Evolutionary conservation across 768 basidiomycete species (phyloP).

Genomic region (Goffeauzyma gilvescens): DNA sequence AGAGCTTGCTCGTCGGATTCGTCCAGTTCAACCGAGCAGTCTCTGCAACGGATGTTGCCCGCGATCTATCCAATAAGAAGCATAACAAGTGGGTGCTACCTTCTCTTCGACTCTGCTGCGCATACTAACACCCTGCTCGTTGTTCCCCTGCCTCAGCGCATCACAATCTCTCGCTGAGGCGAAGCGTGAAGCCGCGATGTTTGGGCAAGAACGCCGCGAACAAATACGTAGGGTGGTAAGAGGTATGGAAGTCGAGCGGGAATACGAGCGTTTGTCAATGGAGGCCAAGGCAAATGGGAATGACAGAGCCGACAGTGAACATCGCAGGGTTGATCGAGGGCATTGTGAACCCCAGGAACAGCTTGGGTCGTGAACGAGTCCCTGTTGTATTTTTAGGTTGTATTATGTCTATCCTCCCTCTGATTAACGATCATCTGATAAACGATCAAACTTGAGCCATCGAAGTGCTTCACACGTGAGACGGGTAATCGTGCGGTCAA

Average conservation of each 20-base stretch:
- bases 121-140: not conserved
- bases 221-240: slow-evolving; percentile 23
- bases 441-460: no score
- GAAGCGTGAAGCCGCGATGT: slow-evolving; percentile 23
- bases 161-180: slow-evolving; percentile 27
- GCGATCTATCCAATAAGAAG: slow-evolving; percentile 15
- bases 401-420: no score
- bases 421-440: no score
- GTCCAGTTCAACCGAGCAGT: slow-evolving; percentile 24
- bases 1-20: slow-evolving; percentile 19
- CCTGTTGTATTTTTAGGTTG: no score
- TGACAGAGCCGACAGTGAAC: no score
- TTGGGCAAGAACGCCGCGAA: slow-evolving; percentile 24
- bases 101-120: not conserved
- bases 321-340: no score
- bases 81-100: slow-evolving; percentile 18
- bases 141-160: slow-evolving; percentile 12
- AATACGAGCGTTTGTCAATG: slow-evolving; percentile 17
- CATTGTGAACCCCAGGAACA: no score
- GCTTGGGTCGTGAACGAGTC: no score
- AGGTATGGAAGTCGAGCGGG: slow-evolving; percentile 17
- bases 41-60: slow-evolving; percentile 12
- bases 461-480: no score
- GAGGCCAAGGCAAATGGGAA: slow-evolving; percentile 2
- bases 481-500: no score